phyloP scores from a whole-genome alignment of 1,284 basidiomycete genomes.

The Peniophora sp. region DNA sequence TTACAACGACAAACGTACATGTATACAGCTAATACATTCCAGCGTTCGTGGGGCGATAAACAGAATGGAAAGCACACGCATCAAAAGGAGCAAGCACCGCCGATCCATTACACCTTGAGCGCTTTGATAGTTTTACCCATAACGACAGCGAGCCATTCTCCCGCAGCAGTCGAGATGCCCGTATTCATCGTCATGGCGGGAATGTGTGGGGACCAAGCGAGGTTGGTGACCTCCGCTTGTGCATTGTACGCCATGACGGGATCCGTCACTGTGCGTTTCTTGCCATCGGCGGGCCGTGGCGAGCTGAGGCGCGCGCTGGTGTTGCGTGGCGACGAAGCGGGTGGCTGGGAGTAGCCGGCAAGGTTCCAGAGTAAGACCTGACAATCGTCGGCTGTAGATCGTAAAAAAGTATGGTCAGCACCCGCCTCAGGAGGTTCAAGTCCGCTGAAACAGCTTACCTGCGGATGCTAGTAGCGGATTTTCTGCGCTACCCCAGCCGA shows the following conservation, averaged over 20 bases:
- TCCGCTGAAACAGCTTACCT: conserved; percentile 41
- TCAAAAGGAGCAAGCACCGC: not conserved
- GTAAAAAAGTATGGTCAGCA: conserved; percentile 1
- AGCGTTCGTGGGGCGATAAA: conserved; percentile 1
- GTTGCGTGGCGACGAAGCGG: conserved; percentile 52
- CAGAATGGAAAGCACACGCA: conserved; percentile 1
- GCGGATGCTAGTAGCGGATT: conserved; percentile 79
- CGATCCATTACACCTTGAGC: conserved; percentile 55
- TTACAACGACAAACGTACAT: not conserved
- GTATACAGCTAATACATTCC: not conserved
- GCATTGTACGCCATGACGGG: conserved; percentile 82
- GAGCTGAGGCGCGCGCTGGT: conserved; percentile 64
- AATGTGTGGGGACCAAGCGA: conserved; percentile 82
- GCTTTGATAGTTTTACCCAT: conserved; percentile 79
- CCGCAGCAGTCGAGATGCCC: conserved; percentile 62
- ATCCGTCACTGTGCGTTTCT: conserved; percentile 65
- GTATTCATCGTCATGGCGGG: conserved; percentile 65
- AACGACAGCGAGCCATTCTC: conserved; percentile 89
- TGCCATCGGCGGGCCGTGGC: conserved; percentile 60
- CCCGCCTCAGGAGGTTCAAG: not conserved
- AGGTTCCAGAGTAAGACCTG: conserved; percentile 90
- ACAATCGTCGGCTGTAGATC: conserved; percentile 73
- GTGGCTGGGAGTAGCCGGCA: conserved; percentile 45
- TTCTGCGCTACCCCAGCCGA: conserved; percentile 83
- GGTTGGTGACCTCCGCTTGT: conserved; percentile 72